Evolutionary conservation across 371 early-diverging fungal species (phyloP), one percentile per base, ranked within the genome.

Genomic region (Saksenaea oblongispora): DNA sequence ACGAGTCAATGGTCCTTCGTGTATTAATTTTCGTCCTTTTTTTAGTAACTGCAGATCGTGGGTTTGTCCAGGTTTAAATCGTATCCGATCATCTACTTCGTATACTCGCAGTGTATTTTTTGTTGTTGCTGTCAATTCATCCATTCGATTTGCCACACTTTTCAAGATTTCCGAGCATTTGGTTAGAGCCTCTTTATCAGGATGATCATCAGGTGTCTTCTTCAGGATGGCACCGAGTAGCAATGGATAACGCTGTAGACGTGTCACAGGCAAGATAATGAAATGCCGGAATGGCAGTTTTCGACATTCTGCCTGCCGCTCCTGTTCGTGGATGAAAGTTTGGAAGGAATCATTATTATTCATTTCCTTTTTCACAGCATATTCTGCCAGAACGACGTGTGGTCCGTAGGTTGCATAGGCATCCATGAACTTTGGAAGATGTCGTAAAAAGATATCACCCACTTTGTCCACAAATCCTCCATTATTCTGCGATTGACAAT

Each of bases 161-260:
- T 83, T 83, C 51, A 95, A 83, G 18, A 83, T 80, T 17, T 67
- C 77, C 22, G 87, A 71, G n/a, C 86, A 91, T 57, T 84, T 68
- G 8, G 83, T 75, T 51, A 83, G 81, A 65, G 70, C 78, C n/a
- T 72, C 79, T 53, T 79, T 78, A 65, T 96, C 97, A 0, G 92
- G 89, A 66, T 93, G 88, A 55, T 86, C 87, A 7, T 85, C 86
- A 1, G 93, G 88, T 15, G 95, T 93, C 65, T 87, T 79, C 67
- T 94, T 91, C 22, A 93, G 75, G 35, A 94, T 86, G 1, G 90
- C 90, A 55, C 84, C 85, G n/a, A 97, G 79, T 27, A 97, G 74
- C 56, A 97, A 76, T 0, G 91, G 90, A 65, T 95, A 97, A 18
- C 95, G 86, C 8, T 90, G 95, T 54, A 96, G 69, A n/a, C 95